Evolutionary conservation across 73 alveolate species (phyloP).

Genomic region (Diophrys appendiculata): DNA sequence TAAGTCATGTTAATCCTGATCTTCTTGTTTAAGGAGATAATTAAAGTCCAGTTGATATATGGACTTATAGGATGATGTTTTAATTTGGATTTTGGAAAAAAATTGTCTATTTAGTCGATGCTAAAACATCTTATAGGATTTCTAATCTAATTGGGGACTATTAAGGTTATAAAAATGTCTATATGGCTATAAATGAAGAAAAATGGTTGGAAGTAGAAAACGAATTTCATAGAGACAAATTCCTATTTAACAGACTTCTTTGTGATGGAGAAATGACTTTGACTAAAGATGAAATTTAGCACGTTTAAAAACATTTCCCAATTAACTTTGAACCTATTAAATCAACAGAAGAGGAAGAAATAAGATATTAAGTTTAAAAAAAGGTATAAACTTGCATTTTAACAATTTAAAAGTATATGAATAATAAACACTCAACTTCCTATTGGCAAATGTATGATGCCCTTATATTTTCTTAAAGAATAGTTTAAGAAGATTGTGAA

Average conservation of each 20-base stretch:
- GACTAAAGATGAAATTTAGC: background rate
- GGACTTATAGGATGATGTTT: constrained; percentile 36
- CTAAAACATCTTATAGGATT: constrained; percentile 41
- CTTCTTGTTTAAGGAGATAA: constrained; percentile 18
- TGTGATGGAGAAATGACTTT: background rate
- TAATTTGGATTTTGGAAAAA: constrained; percentile 70
- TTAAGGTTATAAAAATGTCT: background rate
- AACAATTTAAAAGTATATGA: background rate
- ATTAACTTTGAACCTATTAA: background rate
- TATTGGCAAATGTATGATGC: background rate
- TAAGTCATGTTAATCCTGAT: constrained; percentile 28
- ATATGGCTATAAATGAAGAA: background rate
- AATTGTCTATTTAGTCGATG: constrained; percentile 53
- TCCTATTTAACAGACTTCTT: background rate
- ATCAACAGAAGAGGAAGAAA: background rate
- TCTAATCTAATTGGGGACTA: background rate
- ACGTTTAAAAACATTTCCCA: background rate
- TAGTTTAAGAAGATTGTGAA: too few species aligned
- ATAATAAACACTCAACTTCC: background rate
- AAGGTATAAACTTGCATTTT: background rate
- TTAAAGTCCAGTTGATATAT: constrained; percentile 12
- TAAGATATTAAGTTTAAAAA: too few species aligned
- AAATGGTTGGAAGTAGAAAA: background rate
- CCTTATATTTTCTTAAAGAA: background rate
- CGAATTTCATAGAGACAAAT: background rate